Percentiles rank a stretch among this genome's conserved stretches.
Evolutionary conservation across 164 flowering plant species (phyloP).

Genomic region (Warburgia ugandensis): DNA sequence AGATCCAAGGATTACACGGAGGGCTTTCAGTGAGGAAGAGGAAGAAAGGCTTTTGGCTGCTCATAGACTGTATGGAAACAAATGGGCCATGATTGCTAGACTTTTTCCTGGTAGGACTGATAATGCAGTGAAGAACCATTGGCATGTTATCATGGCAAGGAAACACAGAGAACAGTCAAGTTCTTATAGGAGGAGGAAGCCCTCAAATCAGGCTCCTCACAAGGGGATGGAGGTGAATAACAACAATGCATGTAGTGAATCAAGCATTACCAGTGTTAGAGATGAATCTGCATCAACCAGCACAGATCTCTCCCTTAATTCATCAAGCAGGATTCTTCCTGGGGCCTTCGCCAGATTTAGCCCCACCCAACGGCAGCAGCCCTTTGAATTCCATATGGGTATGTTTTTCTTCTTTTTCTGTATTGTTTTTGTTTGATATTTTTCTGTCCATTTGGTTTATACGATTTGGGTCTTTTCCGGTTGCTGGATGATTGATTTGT

Average conservation of each 20-base stretch:
- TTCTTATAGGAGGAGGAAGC: slow-evolving; percentile 36
- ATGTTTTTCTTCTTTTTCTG: no score
- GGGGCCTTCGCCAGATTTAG: slow-evolving; percentile 12
- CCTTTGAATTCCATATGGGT: slow-evolving; percentile 7
- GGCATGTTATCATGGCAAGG: slow-evolving; percentile 81
- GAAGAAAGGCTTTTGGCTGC: slow-evolving; percentile 64
- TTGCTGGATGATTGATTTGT: no score
- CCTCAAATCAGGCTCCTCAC: slow-evolving; percentile 3
- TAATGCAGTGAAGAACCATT: slow-evolving; percentile 80
- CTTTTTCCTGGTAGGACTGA: slow-evolving; percentile 77
- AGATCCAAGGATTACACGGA: slow-evolving; percentile 68
- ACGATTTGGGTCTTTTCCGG: no score
- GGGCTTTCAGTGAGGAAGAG: slow-evolving; percentile 64
- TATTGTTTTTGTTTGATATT: no score
- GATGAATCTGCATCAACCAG: slow-evolving; percentile 49
- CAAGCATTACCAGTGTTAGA: slow-evolving; percentile 29
- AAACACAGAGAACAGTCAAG: slow-evolving; percentile 43
- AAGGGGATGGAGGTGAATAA: slow-evolving; percentile 8
- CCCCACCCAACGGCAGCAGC: slow-evolving; percentile 9
- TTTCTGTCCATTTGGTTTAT: no score
- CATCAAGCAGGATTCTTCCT: slow-evolving; percentile 16
- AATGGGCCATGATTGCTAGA: slow-evolving; percentile 77
- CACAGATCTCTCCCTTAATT: slow-evolving; percentile 48
- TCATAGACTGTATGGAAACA: slow-evolving; percentile 54
- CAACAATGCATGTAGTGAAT: slow-evolving; percentile 34